A percentile compares a stretch with the other conserved stretches of the same genome.
Evolutionary conservation across 202 grass and related monocot species (phyloP).

Genomic region (Saccharum hybrid): DNA sequence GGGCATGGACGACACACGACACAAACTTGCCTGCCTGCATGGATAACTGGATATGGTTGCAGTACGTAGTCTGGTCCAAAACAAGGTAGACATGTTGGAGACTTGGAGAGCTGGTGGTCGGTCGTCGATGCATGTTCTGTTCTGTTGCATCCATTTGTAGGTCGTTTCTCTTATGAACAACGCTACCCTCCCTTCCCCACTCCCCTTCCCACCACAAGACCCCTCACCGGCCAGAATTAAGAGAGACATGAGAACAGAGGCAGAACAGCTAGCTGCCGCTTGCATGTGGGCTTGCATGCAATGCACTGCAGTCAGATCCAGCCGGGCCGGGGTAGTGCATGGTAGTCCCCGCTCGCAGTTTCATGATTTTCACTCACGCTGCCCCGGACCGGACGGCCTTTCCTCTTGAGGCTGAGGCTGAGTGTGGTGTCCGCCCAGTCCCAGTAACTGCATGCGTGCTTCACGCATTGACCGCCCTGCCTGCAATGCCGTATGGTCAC

Average conservation of each 20-base stretch:
- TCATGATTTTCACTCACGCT: constrained; percentile 38
- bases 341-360: constrained; percentile 10
- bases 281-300: constrained; percentile 15
- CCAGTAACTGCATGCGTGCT: constrained; percentile 45
- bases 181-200: too few relatives aligned
- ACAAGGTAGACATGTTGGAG: constrained; percentile 1
- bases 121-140: background rate
- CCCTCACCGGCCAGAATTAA: constrained; percentile 15
- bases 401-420: constrained; percentile 33
- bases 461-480: constrained; percentile 25
- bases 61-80: constrained; percentile 3
- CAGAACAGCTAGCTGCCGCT: background rate
- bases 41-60: constrained; percentile 14
- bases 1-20: background rate
- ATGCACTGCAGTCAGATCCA: background rate
- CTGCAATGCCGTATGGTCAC: background rate
- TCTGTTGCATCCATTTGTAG: constrained; percentile 32
- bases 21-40: background rate
- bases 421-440: background rate
- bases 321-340: background rate
- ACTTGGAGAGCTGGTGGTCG: background rate
- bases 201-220: background rate
- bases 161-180: constrained; percentile 36
- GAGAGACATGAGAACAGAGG: constrained; percentile 18
- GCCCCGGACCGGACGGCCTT: background rate